Evolutionary conservation across 2,329 filamentous ascomycete species (phyloP), one percentile per base, ranked within the genome.

Genomic region (Endocalyx cinctus): DNA sequence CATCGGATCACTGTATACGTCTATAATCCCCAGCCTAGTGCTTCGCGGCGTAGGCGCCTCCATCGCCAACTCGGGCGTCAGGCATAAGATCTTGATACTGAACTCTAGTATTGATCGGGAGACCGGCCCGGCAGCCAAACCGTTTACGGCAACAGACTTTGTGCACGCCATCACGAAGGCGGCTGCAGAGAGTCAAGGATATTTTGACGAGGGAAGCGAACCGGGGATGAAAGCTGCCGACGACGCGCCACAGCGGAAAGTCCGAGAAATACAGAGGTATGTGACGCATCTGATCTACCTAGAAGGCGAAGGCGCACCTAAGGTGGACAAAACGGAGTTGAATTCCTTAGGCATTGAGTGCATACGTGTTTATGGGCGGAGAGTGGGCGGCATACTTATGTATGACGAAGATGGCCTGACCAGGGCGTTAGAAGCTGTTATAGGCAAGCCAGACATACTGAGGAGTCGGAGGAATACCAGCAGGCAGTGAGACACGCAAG

Each of bases 1-100:
- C 58, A 94, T 97, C 38, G 92, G 92, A n/a, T 89, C 83, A 2
- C 68, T 97, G 0, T 97, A 94, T 60, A 97, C 90, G 0, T 90
- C 84, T 5, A 77, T 97, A 20, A 72, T 95, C 2, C 90, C 90
- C 0, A 88, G 80, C 12, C 65, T 97, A 1, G 76, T 97, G 5
- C 71, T 95, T 6, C 74, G 79, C 16, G 85, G 84, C 4, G 79
- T 94, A 0, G 87, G 86, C 1, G 69, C 77, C 14, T 77, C 79
- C 5, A 57, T 70, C 14, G 51, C 61, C 1, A 58, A 47, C 11
- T 17, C 34, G 1, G 43, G 39, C 3, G 36, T 78, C 13, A 65
- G 75, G 6, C 75, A 81, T 51, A 94, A 92, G 56, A 82, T 95
- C 13, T 65, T 95, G 6, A 84, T 95, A 17, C 66, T 95, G 5